These are phyloP conservation scores for Pythium aquatile DNA, from an alignment of 352 stramenopile genomes.

Conservation along the genomic window DNA sequence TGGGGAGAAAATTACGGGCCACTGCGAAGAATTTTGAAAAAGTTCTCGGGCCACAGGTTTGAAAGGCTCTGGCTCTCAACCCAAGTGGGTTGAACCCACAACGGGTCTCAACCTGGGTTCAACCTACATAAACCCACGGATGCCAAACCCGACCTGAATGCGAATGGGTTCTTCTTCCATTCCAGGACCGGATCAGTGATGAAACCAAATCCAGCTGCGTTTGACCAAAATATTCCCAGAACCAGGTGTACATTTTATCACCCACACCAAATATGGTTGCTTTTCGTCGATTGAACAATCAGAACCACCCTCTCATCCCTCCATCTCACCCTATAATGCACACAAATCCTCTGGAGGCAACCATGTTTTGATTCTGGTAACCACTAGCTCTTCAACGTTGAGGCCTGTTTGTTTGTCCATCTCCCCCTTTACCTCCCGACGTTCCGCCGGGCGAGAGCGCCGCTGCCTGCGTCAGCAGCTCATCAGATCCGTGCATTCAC, in stretches of 20 bases:
- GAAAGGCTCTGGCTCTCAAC: constrained; percentile 16
- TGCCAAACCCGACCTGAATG: constrained; percentile 28
- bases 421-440: constrained; percentile 1
- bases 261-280: neutral
- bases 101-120: neutral
- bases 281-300: neutral
- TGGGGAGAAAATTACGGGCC: constrained; percentile 19
- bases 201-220: constrained; percentile 8
- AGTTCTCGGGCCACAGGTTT: constrained; percentile 12
- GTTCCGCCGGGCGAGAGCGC: constrained; percentile 17
- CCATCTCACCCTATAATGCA: neutral
- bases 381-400: constrained; percentile 21
- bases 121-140: constrained; percentile 1
- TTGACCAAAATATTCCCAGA: neutral
- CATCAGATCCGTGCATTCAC: constrained; percentile 19
- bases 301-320: neutral
- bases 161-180: constrained; percentile 25
- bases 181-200: neutral
- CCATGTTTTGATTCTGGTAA: constrained; percentile 12
- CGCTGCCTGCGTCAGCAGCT: neutral
- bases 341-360: neutral
- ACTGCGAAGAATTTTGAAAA: constrained; percentile 14
- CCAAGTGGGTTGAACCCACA: constrained; percentile 12
- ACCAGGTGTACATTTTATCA: neutral
- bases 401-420: neutral